Conservation (phyloP, 2,329 filamentous ascomycete genomes). For the Metarhizium brunneum region DNA sequence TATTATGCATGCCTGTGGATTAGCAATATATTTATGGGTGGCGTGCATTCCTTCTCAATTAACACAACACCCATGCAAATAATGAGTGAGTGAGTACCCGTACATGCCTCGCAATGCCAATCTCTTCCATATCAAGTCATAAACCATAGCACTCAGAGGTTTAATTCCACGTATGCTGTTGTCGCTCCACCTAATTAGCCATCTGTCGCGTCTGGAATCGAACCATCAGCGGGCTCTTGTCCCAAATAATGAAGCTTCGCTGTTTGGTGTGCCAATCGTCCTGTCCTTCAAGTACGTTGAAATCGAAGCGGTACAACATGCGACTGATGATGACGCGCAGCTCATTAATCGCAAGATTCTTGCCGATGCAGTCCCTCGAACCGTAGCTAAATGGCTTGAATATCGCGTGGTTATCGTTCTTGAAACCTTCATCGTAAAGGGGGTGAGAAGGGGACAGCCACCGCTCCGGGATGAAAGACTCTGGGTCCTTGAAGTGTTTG, state of each 20-base stretch:
- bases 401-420: constrained; percentile 25
- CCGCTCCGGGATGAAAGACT: constrained; percentile 37
- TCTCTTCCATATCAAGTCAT: too few species aligned
- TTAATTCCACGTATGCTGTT: too few species aligned
- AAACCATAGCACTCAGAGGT: too few species aligned
- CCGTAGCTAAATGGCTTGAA: constrained; percentile 30
- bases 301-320: constrained; percentile 36
- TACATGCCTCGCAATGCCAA: too few species aligned
- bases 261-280: constrained; percentile 13
- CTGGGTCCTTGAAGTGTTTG: constrained; percentile 33
- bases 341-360: constrained; percentile 34
- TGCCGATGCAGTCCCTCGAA: constrained; percentile 30
- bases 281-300: constrained; percentile 19
- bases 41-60: too few species aligned
- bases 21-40: too few species aligned
- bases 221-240: constrained; percentile 11
- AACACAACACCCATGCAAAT: too few species aligned
- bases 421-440: constrained; percentile 27
- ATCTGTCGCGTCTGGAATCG: neutral
- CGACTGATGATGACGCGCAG: constrained; percentile 36
- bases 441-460: constrained; percentile 22
- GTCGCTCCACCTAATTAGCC: neutral
- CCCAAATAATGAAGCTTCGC: constrained; percentile 11
- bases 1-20: too few species aligned
- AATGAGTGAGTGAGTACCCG: too few species aligned